Conservation (phyloP, 1,139 yeast species). For the Debaryomyces coudertii region DNA sequence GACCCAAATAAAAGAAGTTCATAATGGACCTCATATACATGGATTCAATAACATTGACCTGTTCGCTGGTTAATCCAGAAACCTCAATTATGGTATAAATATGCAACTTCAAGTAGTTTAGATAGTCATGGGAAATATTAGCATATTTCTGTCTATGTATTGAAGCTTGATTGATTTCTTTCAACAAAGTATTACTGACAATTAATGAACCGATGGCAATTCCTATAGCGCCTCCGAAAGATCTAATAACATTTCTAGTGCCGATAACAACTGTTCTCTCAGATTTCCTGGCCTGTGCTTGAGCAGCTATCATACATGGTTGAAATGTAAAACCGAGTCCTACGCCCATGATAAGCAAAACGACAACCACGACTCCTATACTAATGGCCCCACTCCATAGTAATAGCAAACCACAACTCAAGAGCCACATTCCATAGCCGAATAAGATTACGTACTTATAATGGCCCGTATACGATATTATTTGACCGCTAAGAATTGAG, state of each 20-base stretch:
- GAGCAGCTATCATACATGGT: constrained; percentile 55
- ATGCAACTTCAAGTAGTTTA: constrained; percentile 27
- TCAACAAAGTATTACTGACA: constrained; percentile 41
- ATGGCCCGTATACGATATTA: constrained; percentile 46
- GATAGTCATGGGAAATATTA: constrained; percentile 21
- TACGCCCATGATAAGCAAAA: constrained; percentile 46
- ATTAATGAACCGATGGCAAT: constrained; percentile 49
- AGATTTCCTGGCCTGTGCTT: constrained; percentile 52
- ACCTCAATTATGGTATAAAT: constrained; percentile 38
- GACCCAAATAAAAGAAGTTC: constrained; percentile 42
- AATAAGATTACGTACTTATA: constrained; percentile 43
- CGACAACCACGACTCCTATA: constrained; percentile 38
- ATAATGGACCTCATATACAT: constrained; percentile 43
- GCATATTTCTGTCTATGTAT: not conserved
- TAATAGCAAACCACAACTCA: constrained; percentile 42
- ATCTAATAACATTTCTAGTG: constrained; percentile 54
- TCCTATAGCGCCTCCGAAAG: constrained; percentile 55
- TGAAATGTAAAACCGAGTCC: constrained; percentile 43
- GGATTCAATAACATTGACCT: constrained; percentile 27
- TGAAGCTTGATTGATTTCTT: constrained; percentile 20
- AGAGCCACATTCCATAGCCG: constrained; percentile 49
- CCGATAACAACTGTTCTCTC: constrained; percentile 62
- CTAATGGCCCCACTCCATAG: constrained; percentile 34
- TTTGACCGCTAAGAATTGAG: constrained; percentile 47
- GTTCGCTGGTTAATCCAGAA: constrained; percentile 25